These are phyloP conservation scores for Tuber umbilicatum DNA, from an alignment of 495 filamentous ascomycete species.

Conservation along the genomic window DNA sequence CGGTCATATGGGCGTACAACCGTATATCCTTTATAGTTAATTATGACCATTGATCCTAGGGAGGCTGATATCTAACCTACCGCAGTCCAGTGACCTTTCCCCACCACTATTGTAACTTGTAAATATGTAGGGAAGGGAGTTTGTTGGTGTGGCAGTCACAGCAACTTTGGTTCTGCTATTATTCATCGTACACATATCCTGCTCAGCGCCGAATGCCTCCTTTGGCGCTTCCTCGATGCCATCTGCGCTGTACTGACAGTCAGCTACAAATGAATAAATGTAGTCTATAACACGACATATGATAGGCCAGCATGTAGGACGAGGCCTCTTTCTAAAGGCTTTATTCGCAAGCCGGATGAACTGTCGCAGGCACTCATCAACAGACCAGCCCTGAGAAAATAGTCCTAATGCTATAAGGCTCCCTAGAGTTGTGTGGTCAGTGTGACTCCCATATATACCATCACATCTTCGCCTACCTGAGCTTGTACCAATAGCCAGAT, in stretches of 20 bases:
- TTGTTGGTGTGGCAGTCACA: conserved; percentile 27
- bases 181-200: neutral
- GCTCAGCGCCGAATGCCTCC: conserved; percentile 19
- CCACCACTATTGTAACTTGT: conserved; percentile 37
- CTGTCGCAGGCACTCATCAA: conserved; percentile 24
- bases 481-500: conserved; percentile 36
- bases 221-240: conserved; percentile 27
- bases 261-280: conserved; percentile 16
- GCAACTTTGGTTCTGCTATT: conserved; percentile 11
- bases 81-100: conserved; percentile 7
- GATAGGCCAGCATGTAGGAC: conserved; percentile 12
- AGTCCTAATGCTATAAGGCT: conserved; percentile 21
- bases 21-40: neutral
- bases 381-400: conserved; percentile 27
- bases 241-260: conserved; percentile 25
- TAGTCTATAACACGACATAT: conserved; percentile 14
- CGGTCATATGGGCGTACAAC: neutral
- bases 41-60: too few relatives aligned
- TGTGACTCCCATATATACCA: fast-evolving
- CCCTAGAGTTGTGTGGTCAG: neutral
- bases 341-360: conserved; percentile 22
- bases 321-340: conserved; percentile 14
- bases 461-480: conserved; percentile 10
- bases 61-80: neutral
- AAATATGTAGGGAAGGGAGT: conserved; percentile 31